phyloP scores from a whole-genome alignment of 1,284 basidiomycete species.

The Somion occarium region DNA sequence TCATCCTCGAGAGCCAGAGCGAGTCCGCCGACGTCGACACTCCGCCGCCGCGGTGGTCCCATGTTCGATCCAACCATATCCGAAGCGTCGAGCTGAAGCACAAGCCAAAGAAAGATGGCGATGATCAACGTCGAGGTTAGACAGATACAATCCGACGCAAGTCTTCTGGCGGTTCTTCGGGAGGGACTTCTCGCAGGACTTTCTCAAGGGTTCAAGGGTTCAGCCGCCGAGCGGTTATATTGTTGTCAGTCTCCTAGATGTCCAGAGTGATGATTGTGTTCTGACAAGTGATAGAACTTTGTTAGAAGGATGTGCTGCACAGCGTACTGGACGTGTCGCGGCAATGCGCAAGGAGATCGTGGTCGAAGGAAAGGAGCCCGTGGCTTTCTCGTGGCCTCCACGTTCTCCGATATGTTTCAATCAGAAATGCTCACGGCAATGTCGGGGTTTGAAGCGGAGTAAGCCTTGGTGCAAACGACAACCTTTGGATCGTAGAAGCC shows the following conservation, averaged over 20 bases:
- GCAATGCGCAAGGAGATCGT: not conserved
- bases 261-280: too few relatives aligned
- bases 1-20: slow-evolving; percentile 67
- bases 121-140: not conserved
- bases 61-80: not conserved
- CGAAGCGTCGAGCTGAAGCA: too few relatives aligned
- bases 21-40: slow-evolving; percentile 83
- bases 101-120: not conserved
- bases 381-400: not conserved
- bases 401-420: not conserved
- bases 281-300: too few relatives aligned
- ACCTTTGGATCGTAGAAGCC: too few relatives aligned
- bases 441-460: too few relatives aligned
- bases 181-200: too few relatives aligned
- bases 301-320: not conserved
- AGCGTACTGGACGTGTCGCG: not conserved
- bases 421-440: not conserved
- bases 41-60: slow-evolving; percentile 45
- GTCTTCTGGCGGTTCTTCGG: too few relatives aligned
- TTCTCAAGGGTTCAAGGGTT: too few relatives aligned
- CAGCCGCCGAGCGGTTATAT: too few relatives aligned
- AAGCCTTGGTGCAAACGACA: too few relatives aligned
- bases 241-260: too few relatives aligned
- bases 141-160: not conserved
- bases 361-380: not conserved